Conservation (phyloP, 495 filamentous ascomycete species). For the Neurospora cerealis region DNA sequence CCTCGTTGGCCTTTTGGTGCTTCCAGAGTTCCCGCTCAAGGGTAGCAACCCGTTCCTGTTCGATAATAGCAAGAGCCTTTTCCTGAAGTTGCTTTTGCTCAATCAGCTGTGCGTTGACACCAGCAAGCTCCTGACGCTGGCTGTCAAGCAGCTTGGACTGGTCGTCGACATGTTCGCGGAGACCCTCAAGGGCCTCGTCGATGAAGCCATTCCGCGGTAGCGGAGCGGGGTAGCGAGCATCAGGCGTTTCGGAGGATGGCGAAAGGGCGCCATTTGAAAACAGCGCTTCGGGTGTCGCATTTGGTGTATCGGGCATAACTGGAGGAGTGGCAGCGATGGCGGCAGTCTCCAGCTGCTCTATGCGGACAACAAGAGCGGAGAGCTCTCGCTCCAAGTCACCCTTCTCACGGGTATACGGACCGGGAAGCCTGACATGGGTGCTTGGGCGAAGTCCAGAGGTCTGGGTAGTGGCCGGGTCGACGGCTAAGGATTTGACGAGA, state of each 20-base stretch:
- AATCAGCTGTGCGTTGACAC: slow-evolving; percentile 56
- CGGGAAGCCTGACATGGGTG: slow-evolving; percentile 52
- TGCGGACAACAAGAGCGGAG: slow-evolving; percentile 52
- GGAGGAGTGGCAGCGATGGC: slow-evolving; percentile 32
- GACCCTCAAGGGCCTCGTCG: slow-evolving; percentile 59
- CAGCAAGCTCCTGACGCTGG: slow-evolving; percentile 60
- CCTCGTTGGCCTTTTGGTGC: slow-evolving; percentile 95
- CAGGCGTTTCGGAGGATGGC: background rate
- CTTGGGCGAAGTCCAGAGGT: slow-evolving; percentile 21
- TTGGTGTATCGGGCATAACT: slow-evolving; percentile 53
- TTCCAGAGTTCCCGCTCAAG: slow-evolving; percentile 90
- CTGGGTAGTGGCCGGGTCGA: slow-evolving; percentile 25
- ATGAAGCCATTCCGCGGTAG: slow-evolving; percentile 33
- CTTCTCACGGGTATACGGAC: slow-evolving; percentile 52
- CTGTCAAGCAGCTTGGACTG: slow-evolving; percentile 68
- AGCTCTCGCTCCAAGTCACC: slow-evolving; percentile 60
- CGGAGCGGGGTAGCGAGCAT: slow-evolving; percentile 11
- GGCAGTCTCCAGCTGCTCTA: slow-evolving; percentile 58
- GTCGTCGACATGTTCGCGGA: slow-evolving; percentile 67
- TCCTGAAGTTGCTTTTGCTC: slow-evolving; percentile 59
- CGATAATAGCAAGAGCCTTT: slow-evolving; percentile 44
- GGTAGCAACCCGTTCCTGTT: slow-evolving; percentile 43
- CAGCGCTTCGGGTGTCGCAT: slow-evolving; percentile 43
- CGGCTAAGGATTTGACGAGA: slow-evolving; percentile 53
- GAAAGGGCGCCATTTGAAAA: slow-evolving; percentile 36